Base-by-base conservation (phyloP, 2,329 filamentous ascomycete genomes). In the Fusarium nurragi region DNA sequence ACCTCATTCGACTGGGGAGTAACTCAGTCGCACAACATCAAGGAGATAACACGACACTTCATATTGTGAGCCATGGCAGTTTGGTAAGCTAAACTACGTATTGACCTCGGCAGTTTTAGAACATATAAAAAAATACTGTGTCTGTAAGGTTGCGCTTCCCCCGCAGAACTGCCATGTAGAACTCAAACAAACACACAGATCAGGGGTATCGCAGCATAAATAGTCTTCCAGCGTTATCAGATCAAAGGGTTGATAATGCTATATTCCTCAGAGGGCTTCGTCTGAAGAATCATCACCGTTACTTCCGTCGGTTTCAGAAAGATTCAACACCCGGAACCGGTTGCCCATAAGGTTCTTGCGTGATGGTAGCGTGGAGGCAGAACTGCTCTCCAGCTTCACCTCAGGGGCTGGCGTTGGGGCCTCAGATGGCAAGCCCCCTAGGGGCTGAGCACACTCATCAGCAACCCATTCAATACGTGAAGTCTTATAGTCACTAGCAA, bases 381-480 rank as follows among this genome's bases (percentile, higher is more conserved):
- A 21, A n/a, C 11, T 48, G 26, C 21, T 47, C 32, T 55, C 39
- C 18, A 39, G 13, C 43, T 47, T 49, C 19, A 40, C 21, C n/a
- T n/a, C 16, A 25, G 30, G 36, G 11, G 22, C 25, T 1, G 30
- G 38, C 21, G 30, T 4, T 16, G 19, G 32, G n/a, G 40, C 26
- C 18, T 28, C 23, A 32, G 32, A 45, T 47, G 53, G 68, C 59
- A 65, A 75, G 39, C 69, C 46, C 18, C 41, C 34, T 44, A 90
- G 74, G 1, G 88, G 83, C 54, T 84, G 82, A 34, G 86, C 85
- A 72, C 92, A 96, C 68, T 94, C 90, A 69, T 96, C 92, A 0
- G 79, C 76, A 60, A 83, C 87, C 83, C 88, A 94, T 14, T 89
- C 86, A 66, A 96, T 90, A 62, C 83, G 88, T 59, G 83, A 87